Percentiles rank a stretch among this genome's conserved stretches.
These are phyloP conservation scores for Rhinocladiella similis DNA, from an alignment of 2,329 filamentous ascomycete genomes.

Conservation along the genomic window DNA sequence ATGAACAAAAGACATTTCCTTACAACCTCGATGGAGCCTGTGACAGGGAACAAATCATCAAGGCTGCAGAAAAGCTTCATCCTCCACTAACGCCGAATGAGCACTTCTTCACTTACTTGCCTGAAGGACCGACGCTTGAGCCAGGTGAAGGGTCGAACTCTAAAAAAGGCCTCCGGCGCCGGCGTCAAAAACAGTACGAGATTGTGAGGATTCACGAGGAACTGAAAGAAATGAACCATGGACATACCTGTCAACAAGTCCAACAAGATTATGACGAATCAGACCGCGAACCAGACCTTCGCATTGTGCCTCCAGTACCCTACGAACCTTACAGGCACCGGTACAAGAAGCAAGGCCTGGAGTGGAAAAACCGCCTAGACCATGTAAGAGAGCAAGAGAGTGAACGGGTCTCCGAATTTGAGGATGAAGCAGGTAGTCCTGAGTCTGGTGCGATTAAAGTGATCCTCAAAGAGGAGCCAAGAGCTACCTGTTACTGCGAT, in stretches of 20 bases:
- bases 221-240: background rate
- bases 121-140: conserved; percentile 5
- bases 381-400: background rate
- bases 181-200: conserved; percentile 21
- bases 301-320: background rate
- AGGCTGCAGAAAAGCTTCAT: conserved; percentile 11
- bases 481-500: conserved; percentile 16
- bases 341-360: conserved; percentile 26
- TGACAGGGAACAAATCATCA: conserved; percentile 1
- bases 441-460: too few relatives aligned
- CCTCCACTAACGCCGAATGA: conserved; percentile 5
- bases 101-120: conserved; percentile 6
- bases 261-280: background rate
- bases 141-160: conserved; percentile 13
- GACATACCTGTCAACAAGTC: background rate
- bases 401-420: background rate
- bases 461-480: too few relatives aligned
- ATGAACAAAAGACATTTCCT: background rate
- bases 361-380: conserved; percentile 4
- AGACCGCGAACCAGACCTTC: background rate
- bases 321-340: conserved; percentile 11
- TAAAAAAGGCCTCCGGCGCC: conserved; percentile 4
- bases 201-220: conserved; percentile 6
- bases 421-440: too few relatives aligned
- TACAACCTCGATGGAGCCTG: conserved; percentile 8